Percentiles rank a stretch among this genome's conserved stretches.
Evolutionary conservation across 306 rosid genomes (phyloP).

Genomic region (Trifolium repens): DNA sequence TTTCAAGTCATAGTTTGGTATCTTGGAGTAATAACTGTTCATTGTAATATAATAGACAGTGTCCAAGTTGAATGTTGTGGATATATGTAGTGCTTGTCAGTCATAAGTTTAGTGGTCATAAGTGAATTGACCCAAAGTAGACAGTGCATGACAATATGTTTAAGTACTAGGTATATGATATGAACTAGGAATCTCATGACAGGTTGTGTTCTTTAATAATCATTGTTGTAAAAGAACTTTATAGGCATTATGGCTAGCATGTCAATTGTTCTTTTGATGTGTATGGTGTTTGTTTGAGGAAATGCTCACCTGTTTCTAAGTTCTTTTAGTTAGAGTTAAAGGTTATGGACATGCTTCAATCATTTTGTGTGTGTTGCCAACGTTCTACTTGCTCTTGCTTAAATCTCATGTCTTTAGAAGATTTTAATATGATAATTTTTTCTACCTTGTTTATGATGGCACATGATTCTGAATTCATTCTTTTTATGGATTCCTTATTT

Average conservation of each 20-base stretch:
- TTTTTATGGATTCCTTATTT: slow-evolving; percentile 38
- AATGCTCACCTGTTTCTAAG: slow-evolving; percentile 19
- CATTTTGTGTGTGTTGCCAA: slow-evolving; percentile 23
- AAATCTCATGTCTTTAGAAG: slow-evolving; percentile 5
- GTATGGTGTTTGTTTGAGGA: slow-evolving; percentile 18
- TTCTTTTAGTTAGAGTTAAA: slow-evolving; percentile 14
- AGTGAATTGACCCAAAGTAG: neutral
- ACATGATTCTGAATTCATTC: slow-evolving; percentile 24
- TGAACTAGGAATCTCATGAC: slow-evolving; percentile 1
- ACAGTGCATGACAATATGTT: slow-evolving; percentile 9
- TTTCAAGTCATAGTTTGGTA: slow-evolving; percentile 36
- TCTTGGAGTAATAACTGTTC: slow-evolving; percentile 29
- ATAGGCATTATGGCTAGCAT: slow-evolving; percentile 3
- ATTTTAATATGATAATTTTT: slow-evolving; percentile 12
- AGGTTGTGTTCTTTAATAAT: neutral
- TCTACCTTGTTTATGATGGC: slow-evolving; percentile 20
- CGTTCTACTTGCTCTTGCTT: slow-evolving; percentile 29
- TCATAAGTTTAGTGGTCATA: slow-evolving; percentile 10
- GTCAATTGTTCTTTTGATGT: neutral
- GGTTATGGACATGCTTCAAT: slow-evolving; percentile 22
- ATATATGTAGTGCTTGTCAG: slow-evolving; percentile 4
- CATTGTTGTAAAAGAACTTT: slow-evolving; percentile 19
- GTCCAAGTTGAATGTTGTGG: neutral
- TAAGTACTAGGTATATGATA: slow-evolving; percentile 9
- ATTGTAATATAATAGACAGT: slow-evolving; percentile 16